Conservation (phyloP, 805 yeast species). For the Blastobotrys parvus region DNA sequence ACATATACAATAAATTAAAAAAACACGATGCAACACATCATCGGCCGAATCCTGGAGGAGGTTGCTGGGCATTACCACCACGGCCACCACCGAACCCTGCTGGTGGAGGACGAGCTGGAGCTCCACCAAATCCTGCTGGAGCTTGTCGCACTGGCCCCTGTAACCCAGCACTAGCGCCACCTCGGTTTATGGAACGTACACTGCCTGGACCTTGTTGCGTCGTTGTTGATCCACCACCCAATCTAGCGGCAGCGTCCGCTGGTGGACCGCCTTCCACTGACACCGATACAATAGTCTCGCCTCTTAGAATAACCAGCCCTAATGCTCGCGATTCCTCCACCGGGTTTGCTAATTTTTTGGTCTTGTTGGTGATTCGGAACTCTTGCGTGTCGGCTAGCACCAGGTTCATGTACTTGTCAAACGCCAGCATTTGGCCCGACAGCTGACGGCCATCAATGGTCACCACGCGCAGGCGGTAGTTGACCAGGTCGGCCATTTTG, state of each 20-base stretch:
- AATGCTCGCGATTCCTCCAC: conserved; percentile 65
- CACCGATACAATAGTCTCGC: conserved; percentile 74
- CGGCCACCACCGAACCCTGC: conserved; percentile 33
- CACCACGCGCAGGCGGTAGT: conserved; percentile 63
- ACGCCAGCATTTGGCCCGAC: conserved; percentile 75
- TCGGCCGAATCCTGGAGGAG: background rate
- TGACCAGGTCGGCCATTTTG: conserved; percentile 56
- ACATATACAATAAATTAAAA: too few species aligned
- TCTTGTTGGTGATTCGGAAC: conserved; percentile 61
- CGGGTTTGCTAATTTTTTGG: conserved; percentile 28
- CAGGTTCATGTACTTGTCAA: conserved; percentile 82
- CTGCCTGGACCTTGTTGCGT: conserved; percentile 29
- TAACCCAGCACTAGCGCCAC: conserved; percentile 12
- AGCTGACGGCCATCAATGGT: conserved; percentile 72
- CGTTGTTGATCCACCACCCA: conserved; percentile 11
- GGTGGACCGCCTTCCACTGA: conserved; percentile 59
- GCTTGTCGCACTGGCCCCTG: background rate
- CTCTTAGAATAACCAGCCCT: conserved; percentile 79
- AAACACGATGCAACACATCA: too few species aligned
- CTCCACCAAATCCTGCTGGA: conserved; percentile 8
- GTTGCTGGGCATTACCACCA: conserved; percentile 16
- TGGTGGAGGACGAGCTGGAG: conserved; percentile 21
- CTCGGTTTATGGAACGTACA: conserved; percentile 27
- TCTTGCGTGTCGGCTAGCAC: conserved; percentile 83
- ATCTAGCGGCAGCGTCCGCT: conserved; percentile 30